Evolutionary conservation across 2,329 filamentous ascomycete genomes (phyloP).

Genomic region (Sporothrix mexicana): DNA sequence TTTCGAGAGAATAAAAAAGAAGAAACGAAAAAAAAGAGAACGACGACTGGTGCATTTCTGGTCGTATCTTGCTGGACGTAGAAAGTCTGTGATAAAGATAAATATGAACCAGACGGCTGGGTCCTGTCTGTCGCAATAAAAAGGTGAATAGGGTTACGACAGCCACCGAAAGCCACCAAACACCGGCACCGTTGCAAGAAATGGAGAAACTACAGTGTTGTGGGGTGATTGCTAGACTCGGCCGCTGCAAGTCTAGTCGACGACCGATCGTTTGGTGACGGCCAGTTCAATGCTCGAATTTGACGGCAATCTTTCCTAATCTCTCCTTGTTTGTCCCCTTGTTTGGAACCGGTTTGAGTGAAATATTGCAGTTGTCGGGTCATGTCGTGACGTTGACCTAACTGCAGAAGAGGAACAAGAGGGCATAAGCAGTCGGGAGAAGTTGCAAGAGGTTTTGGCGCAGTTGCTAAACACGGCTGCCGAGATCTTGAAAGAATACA

Average conservation of each 20-base stretch:
- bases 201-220: not conserved
- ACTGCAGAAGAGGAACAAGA: not conserved
- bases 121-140: not conserved
- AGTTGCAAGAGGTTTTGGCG: not conserved
- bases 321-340: no score
- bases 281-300: no score
- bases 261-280: no score
- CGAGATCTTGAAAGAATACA: no score
- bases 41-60: no score
- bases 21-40: not conserved
- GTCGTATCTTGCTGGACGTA: not conserved
- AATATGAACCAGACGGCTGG: not conserved
- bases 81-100: not conserved
- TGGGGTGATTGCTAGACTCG: not conserved
- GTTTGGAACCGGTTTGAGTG: no score
- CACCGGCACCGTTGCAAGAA: not conserved
- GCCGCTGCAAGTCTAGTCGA: not conserved
- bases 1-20: not conserved
- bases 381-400: no score
- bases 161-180: constrained; percentile 14
- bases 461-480: not conserved
- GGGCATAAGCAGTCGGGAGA: not conserved
- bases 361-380: no score
- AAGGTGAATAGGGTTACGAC: not conserved
- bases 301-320: no score